Conservation (phyloP, 73 alveolate genomes). For the Breviolum minutum region DNA sequence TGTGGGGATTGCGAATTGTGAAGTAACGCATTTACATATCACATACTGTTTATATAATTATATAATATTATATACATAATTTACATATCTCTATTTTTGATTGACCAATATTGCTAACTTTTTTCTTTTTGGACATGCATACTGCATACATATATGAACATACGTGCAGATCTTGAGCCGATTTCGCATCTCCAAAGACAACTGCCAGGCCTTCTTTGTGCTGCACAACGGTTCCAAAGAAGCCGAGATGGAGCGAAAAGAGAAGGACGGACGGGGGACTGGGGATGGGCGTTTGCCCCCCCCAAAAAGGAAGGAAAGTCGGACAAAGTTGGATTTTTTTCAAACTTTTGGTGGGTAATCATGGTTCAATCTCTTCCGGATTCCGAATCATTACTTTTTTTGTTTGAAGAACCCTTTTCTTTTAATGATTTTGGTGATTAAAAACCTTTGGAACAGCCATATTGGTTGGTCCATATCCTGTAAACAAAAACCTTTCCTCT, state of each 20-base stretch:
- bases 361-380: background rate
- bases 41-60: background rate
- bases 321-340: background rate
- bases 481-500: too few species aligned
- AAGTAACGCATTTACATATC: background rate
- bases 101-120: background rate
- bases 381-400: too few species aligned
- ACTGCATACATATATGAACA: background rate
- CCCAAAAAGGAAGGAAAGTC: background rate
- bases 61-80: background rate
- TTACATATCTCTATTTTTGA: background rate
- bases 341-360: background rate
- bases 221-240: constrained; percentile 89
- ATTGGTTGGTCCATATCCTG: too few species aligned
- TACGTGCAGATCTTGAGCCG: too few species aligned
- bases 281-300: too few species aligned
- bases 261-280: constrained; percentile 50
- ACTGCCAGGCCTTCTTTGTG: constrained; percentile 68
- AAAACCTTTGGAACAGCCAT: too few species aligned
- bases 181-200: too few species aligned
- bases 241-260: constrained; percentile 47
- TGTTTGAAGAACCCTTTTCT: too few species aligned
- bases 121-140: background rate
- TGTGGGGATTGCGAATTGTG: too few species aligned
- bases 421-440: too few species aligned